Conservation (phyloP, 495 filamentous ascomycete genomes). For the Friedmanniomyces simplex region DNA sequence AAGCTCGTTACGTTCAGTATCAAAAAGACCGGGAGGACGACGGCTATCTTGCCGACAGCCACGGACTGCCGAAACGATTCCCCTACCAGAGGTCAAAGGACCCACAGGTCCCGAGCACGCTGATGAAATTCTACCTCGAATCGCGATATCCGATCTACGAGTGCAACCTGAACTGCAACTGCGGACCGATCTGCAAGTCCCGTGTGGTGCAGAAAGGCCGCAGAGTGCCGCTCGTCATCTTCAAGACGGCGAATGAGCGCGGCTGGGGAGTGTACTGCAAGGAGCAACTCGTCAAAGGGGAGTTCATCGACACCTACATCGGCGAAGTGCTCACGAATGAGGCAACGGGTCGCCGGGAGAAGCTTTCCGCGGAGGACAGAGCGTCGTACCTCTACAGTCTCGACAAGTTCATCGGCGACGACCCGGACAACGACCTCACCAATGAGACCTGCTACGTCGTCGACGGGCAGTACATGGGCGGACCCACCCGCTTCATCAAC, state of each 20-base stretch:
- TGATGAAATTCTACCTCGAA: conserved; percentile 37
- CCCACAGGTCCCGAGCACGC: conserved; percentile 15
- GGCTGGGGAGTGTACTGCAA: conserved; percentile 75
- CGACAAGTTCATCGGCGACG: conserved; percentile 58
- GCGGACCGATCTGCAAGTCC: conserved; percentile 59
- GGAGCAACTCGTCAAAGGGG: conserved; percentile 57
- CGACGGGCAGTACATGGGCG: conserved; percentile 51
- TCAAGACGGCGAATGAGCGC: conserved; percentile 55
- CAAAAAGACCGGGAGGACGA: neutral
- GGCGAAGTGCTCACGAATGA: conserved; percentile 73
- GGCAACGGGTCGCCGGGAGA: conserved; percentile 57
- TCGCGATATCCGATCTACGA: conserved; percentile 65
- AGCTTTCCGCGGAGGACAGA: conserved; percentile 38
- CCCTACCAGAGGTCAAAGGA: conserved; percentile 25
- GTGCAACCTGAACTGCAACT: conserved; percentile 65
- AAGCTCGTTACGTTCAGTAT: conserved; percentile 9
- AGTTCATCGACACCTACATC: conserved; percentile 82
- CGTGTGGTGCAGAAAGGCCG: conserved; percentile 72
- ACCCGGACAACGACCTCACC: conserved; percentile 14
- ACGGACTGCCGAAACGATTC: conserved; percentile 31
- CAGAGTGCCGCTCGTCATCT: conserved; percentile 66
- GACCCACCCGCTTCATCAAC: conserved; percentile 52
- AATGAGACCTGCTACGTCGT: conserved; percentile 40
- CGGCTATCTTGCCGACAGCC: conserved; percentile 13
- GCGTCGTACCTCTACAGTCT: conserved; percentile 73